These are phyloP conservation scores for Spathaspora arborariae DNA, from an alignment of 805 yeast species.

Conservation along the genomic window DNA sequence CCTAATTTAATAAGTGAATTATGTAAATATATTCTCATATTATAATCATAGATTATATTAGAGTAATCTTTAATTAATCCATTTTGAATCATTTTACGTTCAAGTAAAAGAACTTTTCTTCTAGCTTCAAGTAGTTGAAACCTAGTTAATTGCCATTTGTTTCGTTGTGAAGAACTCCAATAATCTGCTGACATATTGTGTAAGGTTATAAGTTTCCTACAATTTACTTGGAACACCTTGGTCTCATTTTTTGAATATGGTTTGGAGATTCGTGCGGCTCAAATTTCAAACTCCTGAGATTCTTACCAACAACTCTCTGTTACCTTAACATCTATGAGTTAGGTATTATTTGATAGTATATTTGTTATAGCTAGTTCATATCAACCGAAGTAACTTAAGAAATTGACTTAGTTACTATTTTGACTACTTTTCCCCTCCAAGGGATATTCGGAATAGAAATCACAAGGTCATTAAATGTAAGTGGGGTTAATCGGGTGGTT, in stretches of 20 bases:
- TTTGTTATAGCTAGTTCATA: too few relatives aligned
- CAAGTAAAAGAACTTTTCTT: slow-evolving; percentile 37
- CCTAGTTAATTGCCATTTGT: slow-evolving; percentile 75
- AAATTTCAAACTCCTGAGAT: too few relatives aligned
- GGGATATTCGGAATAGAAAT: too few relatives aligned
- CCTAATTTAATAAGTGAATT: slow-evolving; percentile 73
- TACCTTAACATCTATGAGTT: too few relatives aligned
- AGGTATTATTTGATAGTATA: too few relatives aligned
- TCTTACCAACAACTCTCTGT: too few relatives aligned
- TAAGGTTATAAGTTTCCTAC: not conserved
- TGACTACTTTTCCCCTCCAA: too few relatives aligned
- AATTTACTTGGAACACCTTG: not conserved
- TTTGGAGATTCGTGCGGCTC: not conserved
- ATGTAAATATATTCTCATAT: slow-evolving; percentile 76
- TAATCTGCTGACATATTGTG: slow-evolving; percentile 71
- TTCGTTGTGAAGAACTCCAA: slow-evolving; percentile 82
- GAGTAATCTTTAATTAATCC: slow-evolving; percentile 42
- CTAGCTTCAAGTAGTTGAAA: slow-evolving; percentile 49
- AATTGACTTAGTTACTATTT: too few relatives aligned
- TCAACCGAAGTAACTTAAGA: too few relatives aligned
- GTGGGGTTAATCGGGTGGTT: too few relatives aligned
- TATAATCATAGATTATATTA: slow-evolving; percentile 49
- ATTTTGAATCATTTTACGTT: slow-evolving; percentile 40
- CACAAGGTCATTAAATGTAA: too few relatives aligned
- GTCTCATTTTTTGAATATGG: not conserved